Percentiles rank a stretch among this genome's conserved stretches.
Conservation (phyloP, 495 filamentous ascomycete genomes). For the Penicillium nucicola region DNA sequence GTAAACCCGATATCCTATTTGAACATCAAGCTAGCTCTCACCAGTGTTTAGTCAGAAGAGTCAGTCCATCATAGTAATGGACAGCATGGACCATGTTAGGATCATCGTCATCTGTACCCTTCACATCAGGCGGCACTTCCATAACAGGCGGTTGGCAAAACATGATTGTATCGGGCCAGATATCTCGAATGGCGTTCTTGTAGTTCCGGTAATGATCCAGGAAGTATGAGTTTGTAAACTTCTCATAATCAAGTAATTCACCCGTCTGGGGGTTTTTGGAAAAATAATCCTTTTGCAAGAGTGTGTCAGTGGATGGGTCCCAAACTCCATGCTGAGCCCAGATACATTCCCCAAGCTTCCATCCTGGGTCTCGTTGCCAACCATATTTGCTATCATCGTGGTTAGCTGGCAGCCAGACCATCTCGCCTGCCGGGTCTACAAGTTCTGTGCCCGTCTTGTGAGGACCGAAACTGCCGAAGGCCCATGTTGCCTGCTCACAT, state of each 20-base stretch:
- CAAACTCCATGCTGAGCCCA: conserved; percentile 98
- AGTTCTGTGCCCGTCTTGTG: conserved; percentile 80
- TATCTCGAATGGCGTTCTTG: conserved; percentile 63
- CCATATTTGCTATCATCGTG: conserved; percentile 87
- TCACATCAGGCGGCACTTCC: conserved; percentile 85
- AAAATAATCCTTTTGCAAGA: conserved; percentile 88
- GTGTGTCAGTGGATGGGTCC: conserved; percentile 74
- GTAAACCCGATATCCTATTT: not conserved
- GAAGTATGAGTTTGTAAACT: conserved; percentile 87
- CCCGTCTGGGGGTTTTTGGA: conserved; percentile 68
- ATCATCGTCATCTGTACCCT: conserved; percentile 85
- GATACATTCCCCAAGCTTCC: conserved; percentile 89
- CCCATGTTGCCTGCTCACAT: conserved; percentile 87
- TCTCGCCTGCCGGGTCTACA: conserved; percentile 83
- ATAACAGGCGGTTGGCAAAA: conserved; percentile 90
- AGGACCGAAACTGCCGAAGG: conserved; percentile 87
- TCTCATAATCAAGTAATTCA: conserved; percentile 69
- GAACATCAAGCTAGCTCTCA: conserved; percentile 17
- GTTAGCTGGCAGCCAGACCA: conserved; percentile 74
- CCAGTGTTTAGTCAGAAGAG: conserved; percentile 97
- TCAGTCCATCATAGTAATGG: conserved; percentile 96
- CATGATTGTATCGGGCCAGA: conserved; percentile 79
- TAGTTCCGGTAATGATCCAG: conserved; percentile 80
- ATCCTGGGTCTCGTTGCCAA: conserved; percentile 81
- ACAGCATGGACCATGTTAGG: conserved; percentile 87